Evolutionary conservation across 2,329 filamentous ascomycete species (phyloP), one percentile per base, ranked within the genome.

Genomic region (Blastomyces percursus): DNA sequence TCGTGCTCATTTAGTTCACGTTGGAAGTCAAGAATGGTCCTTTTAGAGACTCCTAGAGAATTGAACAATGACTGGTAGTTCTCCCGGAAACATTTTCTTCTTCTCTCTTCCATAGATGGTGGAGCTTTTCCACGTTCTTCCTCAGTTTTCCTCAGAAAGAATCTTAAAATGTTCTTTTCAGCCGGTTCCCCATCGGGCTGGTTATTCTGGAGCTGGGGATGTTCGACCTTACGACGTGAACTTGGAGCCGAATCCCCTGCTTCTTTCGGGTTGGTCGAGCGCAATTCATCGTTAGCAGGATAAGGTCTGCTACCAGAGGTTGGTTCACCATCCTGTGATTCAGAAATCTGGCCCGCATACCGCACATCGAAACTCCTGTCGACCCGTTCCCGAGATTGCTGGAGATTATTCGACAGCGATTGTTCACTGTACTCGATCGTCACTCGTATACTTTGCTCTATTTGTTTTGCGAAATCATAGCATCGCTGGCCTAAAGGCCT

Each of bases 401-500:
- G 50, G 19, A 50, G 12, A 27, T 57, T 50, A 42, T 5, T 24
- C 24, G 14, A 5, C 9, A 14, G 42, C 12, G 30, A 21, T 21
- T 59, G 21, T 32, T 48, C 42, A 27, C 42, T 48, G 35, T 35
- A 40, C 32, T 55, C 44, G 16, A 63, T 27, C 16, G 61, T 57
- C 27, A 38, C 42, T 38, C 61, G 60, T 46, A 76, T 65, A 9
- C 69, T 64, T 24, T 71, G 67, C 32, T 69, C 68, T 32, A 74
- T 66, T 5, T 67, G 64, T 61, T 69, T 67, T 42, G 68, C 72
- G 64, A 77, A 77, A 21, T 67, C 65, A 35, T 71, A 68, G 54
- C 69, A 73, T 59, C 73, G 74, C 61, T 75, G 70, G 63, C 69
- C 72, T n/a, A 68, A 48, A 8, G 69, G 67, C 11, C 65, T 66